Evolutionary conservation across 441 rosid genomes (phyloP).

Genomic region (Aquilaria agallochum): DNA sequence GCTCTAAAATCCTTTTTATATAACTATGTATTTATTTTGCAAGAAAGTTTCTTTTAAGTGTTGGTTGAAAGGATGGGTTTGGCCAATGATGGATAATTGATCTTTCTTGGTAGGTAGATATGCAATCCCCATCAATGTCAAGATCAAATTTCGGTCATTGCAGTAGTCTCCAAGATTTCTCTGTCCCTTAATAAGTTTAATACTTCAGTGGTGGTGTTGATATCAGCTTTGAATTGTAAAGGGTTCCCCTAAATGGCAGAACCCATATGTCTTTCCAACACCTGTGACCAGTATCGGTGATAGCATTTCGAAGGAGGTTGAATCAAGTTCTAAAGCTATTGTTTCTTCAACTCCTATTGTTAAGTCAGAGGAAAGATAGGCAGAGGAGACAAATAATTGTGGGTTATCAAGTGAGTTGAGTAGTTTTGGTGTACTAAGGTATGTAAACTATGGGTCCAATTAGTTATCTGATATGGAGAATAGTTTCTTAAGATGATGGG

Average conservation of each 20-base stretch:
- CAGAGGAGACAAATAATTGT: slow-evolving; percentile 33
- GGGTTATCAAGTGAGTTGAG: slow-evolving; percentile 60
- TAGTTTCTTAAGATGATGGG: slow-evolving; percentile 25
- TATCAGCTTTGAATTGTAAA: slow-evolving; percentile 40
- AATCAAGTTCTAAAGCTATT: slow-evolving; percentile 49
- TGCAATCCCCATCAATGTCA: slow-evolving; percentile 76
- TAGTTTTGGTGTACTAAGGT: slow-evolving; percentile 18
- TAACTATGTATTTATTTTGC: no score
- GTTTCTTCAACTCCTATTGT: slow-evolving; percentile 80
- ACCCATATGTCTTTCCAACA: slow-evolving; percentile 35
- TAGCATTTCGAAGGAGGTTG: slow-evolving; percentile 24
- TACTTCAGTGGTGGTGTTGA: slow-evolving; percentile 82
- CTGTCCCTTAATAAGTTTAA: slow-evolving; percentile 40
- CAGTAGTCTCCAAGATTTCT: slow-evolving; percentile 71
- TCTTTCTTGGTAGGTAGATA: no score
- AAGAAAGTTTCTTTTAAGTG: no score
- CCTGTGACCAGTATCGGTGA: slow-evolving; percentile 26
- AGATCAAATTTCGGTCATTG: slow-evolving; percentile 72
- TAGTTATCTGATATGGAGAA: slow-evolving; percentile 39
- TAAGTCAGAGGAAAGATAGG: slow-evolving; percentile 34
- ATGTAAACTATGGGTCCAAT: slow-evolving; percentile 37
- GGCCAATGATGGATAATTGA: no score
- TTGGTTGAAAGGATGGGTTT: no score
- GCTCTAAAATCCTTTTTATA: no score
- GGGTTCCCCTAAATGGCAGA: slow-evolving; percentile 32